Base-by-base conservation (phyloP, 352 stramenopile genomes). In the Phytophthora rubi region DNA sequence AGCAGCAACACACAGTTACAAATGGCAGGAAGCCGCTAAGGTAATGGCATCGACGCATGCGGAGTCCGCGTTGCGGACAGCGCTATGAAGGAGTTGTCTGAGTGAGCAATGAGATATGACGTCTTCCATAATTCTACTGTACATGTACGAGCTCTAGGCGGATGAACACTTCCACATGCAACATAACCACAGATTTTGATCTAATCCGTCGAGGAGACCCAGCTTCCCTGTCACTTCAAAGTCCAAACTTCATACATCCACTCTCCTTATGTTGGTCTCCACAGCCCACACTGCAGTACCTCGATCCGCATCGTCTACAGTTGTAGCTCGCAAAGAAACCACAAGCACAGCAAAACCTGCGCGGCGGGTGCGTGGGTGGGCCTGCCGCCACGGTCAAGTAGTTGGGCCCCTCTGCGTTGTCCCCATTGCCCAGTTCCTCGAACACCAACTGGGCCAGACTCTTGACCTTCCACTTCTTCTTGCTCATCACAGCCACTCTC, bases 241-340 rank as follows among this genome's bases (percentile, higher is more conserved):
- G 61, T 0, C 86, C 86, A 55, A 97, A 97, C 75, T 97, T 97
- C 55, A 97, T 80, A 62, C 91, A 97, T 23, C 91, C 82, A 54
- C 85, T 97, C 67, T 97, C 90, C 68, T 96, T 95, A 67, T 97
- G 90, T 35, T 94, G 85, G 55, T 97, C 88, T 33, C 81, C 86
- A 77, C 91, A 97, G 51, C 83, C 77, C 53, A 92, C 75, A 71
- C 87, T 83, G 61, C 91, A 97, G 70, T 87, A 97, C 47, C 59
- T 79, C 16, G 68, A 79, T 65, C 72, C 68, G 70, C 72, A 79
- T 39, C 90, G 82, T 23, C 75, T 76, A 67, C 91, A 97, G 60
- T 88, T 69, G 59, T 97, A 97, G 37, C 70, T 55, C 4, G 86
- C 88, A 64, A 94, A 92, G 59, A 88, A 92, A 0, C 90, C 91